A percentile compares a stretch with the other conserved stretches of the same genome.
phyloP scores from a whole-genome alignment of 192 early-diverging fungal genomes.

The Rhizoclosmatium sp. region DNA sequence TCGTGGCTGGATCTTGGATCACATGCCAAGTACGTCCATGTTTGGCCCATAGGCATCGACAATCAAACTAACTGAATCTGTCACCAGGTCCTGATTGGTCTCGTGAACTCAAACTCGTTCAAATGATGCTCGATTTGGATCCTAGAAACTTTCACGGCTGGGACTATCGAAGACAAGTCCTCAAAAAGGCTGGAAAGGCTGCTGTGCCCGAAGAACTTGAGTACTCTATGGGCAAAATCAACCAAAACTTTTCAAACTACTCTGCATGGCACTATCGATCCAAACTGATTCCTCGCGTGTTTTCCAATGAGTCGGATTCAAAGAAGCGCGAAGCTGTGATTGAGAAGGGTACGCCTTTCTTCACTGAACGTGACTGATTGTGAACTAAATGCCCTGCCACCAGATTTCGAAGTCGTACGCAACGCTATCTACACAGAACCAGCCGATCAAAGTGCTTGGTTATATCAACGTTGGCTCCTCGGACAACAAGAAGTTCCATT shows the following conservation, averaged over 20 bases:
- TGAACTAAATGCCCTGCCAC: conserved; percentile 14
- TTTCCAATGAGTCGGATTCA: not conserved
- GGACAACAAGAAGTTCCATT: conserved; percentile 39
- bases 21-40: conserved; percentile 58
- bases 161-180: conserved; percentile 94
- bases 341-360: not conserved
- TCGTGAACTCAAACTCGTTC: conserved; percentile 77
- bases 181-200: conserved; percentile 50
- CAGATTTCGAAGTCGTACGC: conserved; percentile 84
- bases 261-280: conserved; percentile 98
- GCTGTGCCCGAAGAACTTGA: conserved; percentile 77
- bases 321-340: not conserved
- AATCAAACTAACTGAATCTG: not conserved
- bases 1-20: conserved; percentile 86
- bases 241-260: conserved; percentile 93
- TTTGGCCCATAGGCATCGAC: not conserved
- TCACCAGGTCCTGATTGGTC: conserved; percentile 74
- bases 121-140: conserved; percentile 84
- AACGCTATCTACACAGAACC: conserved; percentile 97
- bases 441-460: conserved; percentile 95
- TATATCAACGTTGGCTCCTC: conserved; percentile 96
- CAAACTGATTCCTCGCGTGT: conserved; percentile 68
- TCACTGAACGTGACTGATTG: no score
- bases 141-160: conserved; percentile 98
- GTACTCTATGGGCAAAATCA: conserved; percentile 90